phyloP scores from a whole-genome alignment of 1,139 yeast genomes.

The Zygoascus hellenicus region DNA sequence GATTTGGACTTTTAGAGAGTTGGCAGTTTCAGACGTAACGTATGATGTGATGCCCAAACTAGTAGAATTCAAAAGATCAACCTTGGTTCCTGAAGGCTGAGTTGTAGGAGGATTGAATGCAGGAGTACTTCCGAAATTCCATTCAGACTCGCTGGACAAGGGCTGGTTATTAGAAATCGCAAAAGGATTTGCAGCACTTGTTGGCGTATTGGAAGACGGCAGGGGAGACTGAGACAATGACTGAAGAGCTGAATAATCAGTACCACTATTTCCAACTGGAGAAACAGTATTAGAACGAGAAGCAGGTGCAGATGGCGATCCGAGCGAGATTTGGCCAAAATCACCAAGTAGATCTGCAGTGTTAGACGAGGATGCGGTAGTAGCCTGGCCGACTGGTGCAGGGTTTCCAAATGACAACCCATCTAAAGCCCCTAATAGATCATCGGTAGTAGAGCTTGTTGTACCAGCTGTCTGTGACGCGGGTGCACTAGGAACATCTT shows the following conservation, averaged over 20 bases:
- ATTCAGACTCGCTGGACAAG: conserved; percentile 6
- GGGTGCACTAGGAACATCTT: conserved; percentile 33
- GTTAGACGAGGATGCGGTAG: conserved; percentile 14
- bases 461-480: conserved; percentile 19
- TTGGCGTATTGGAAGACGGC: not conserved
- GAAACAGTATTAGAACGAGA: conserved; percentile 4
- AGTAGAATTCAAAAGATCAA: conserved; percentile 34
- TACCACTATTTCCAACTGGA: conserved; percentile 9
- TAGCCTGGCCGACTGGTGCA: too few relatives aligned
- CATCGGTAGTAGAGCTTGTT: conserved; percentile 35
- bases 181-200: not conserved
- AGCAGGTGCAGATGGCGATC: conserved; percentile 10
- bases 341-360: conserved; percentile 36
- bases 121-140: conserved; percentile 12
- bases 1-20: conserved; percentile 42
- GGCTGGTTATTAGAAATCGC: conserved; percentile 2
- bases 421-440: conserved; percentile 65
- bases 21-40: conserved; percentile 36
- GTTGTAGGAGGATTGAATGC: conserved; percentile 9
- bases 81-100: conserved; percentile 10
- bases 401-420: conserved; percentile 45
- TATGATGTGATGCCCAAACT: conserved; percentile 47
- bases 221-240: conserved; percentile 11
- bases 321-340: conserved; percentile 27
- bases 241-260: conserved; percentile 10